Conservation (phyloP, 2,329 filamentous ascomycete genomes). For the Mariannaea elegans region DNA sequence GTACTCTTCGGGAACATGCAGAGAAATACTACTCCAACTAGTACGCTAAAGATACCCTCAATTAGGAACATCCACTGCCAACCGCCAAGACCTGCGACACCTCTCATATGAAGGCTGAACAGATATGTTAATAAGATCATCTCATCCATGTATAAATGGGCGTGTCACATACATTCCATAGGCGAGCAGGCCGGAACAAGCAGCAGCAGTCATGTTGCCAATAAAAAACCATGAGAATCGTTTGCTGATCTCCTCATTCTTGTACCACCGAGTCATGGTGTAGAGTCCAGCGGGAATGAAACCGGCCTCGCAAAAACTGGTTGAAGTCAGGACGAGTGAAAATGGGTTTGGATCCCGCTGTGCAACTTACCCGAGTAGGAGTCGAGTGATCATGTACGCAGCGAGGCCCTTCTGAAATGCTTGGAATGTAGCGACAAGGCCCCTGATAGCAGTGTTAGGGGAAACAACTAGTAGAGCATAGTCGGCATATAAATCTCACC, state of each 20-base stretch:
- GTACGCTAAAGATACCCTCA: conserved; percentile 49
- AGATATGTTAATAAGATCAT: background rate
- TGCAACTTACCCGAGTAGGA: conserved; percentile 41
- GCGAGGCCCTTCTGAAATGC: conserved; percentile 46
- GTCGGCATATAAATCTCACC: conserved; percentile 26
- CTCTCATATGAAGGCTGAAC: conserved; percentile 36
- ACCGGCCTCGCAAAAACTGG: conserved; percentile 44
- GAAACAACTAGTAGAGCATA: background rate
- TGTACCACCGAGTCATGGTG: conserved; percentile 59
- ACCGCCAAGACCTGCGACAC: conserved; percentile 32
- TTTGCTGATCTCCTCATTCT: conserved; percentile 54
- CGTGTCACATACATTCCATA: conserved; percentile 44
- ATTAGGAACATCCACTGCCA: conserved; percentile 40
- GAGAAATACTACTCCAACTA: conserved; percentile 31
- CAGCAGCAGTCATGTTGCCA: conserved; percentile 53
- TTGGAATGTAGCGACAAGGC: conserved; percentile 48
- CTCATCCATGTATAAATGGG: too few relatives aligned
- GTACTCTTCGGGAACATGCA: conserved; percentile 30
- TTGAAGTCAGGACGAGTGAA: conserved; percentile 5
- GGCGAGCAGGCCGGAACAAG: conserved; percentile 39
- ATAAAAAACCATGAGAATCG: conserved; percentile 56
- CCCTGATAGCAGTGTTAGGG: conserved; percentile 27
- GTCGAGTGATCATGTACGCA: conserved; percentile 49
- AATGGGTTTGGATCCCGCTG: background rate
- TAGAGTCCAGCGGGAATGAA: conserved; percentile 51